These are phyloP conservation scores for Hordeum marinum DNA, from an alignment of 176 grass and related monocot species.

Conservation along the genomic window DNA sequence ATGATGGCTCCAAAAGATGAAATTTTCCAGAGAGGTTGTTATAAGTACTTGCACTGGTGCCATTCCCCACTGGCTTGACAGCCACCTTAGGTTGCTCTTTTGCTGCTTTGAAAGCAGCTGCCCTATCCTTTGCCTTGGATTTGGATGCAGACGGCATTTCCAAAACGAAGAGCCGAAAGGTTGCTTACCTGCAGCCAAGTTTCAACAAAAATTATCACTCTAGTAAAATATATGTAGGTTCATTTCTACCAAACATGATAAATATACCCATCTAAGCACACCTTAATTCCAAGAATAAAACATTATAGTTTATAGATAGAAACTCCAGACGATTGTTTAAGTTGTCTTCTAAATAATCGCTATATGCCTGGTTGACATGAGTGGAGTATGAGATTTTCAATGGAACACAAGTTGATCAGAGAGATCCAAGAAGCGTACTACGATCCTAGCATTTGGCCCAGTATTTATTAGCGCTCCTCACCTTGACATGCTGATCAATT, in stretches of 20 bases:
- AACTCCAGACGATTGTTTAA: not conserved
- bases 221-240: not conserved
- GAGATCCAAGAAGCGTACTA: not conserved
- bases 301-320: not conserved
- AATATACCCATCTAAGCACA: not conserved
- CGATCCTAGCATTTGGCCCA: not conserved
- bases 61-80: constrained; percentile 55
- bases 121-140: constrained; percentile 79
- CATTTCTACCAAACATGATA: not conserved
- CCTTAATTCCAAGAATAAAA: not conserved
- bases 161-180: constrained; percentile 4
- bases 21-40: constrained; percentile 88
- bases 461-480: not conserved
- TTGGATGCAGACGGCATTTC: constrained; percentile 91
- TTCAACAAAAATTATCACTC: constrained; percentile 1
- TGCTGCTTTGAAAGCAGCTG: constrained; percentile 46
- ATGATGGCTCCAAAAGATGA: constrained; percentile 65
- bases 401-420: not conserved
- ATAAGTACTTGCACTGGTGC: constrained; percentile 51
- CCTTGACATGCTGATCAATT: not conserved
- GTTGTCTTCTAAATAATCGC: not conserved
- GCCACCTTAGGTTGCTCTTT: constrained; percentile 73
- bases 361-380: not conserved
- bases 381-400: not conserved
- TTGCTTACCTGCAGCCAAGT: constrained; percentile 32